These are phyloP conservation scores for Sonneratia caseolaris DNA, from an alignment of 345 rosid species.

Conservation along the genomic window DNA sequence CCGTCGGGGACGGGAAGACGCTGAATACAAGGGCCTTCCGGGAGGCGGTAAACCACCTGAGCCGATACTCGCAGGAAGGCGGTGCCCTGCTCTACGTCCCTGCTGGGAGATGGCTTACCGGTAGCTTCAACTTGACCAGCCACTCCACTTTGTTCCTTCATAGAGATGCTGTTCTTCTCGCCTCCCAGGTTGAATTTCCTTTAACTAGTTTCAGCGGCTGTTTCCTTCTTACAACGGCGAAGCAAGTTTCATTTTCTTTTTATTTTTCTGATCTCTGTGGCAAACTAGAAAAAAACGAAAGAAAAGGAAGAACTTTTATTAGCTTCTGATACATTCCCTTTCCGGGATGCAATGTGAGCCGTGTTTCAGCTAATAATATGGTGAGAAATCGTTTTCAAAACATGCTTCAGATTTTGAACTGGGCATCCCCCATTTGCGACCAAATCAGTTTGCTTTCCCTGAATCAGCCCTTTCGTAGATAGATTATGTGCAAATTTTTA, in stretches of 20 bases:
- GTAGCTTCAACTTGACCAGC: conserved; percentile 35
- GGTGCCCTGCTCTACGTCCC: conserved; percentile 37
- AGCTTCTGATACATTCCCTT: neutral
- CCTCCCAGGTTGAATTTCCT: conserved; percentile 24
- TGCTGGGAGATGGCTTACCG: conserved; percentile 39
- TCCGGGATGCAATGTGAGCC: neutral
- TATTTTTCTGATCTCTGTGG: no score
- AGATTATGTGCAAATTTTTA: neutral
- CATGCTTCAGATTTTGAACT: neutral
- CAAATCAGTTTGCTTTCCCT: neutral
- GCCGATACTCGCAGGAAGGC: conserved; percentile 23
- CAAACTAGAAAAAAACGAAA: no score
- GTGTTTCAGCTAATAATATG: no score
- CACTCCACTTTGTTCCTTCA: conserved; percentile 39
- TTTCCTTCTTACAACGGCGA: neutral
- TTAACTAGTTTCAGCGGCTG: no score
- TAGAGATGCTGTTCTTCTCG: conserved; percentile 32
- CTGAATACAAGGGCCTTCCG: conserved; percentile 32
- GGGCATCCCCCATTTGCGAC: neutral
- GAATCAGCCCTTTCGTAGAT: neutral
- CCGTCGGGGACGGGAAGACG: conserved; percentile 36
- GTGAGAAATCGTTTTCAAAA: neutral
- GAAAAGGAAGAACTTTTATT: no score
- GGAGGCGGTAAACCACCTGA: conserved; percentile 27
- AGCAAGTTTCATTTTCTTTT: neutral